Evolutionary conservation across 345 rosid genomes (phyloP).

Genomic region (Alliaria petiolata): DNA sequence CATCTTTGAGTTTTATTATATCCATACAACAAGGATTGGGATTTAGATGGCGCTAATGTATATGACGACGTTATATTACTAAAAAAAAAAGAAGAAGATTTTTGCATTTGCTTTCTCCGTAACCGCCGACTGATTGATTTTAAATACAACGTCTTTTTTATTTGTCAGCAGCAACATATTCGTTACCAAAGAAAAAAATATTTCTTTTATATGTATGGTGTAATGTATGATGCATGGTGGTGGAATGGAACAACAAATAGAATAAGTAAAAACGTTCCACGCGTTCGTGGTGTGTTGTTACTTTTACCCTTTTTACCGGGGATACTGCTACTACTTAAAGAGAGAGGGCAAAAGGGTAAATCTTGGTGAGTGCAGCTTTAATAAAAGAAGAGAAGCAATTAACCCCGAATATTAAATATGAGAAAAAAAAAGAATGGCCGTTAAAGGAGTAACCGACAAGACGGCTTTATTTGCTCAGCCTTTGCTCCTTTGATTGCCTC

Average conservation of each 20-base stretch:
- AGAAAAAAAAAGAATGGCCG: not conserved
- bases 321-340: not conserved
- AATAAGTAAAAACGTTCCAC: too few species aligned
- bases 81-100: too few species aligned
- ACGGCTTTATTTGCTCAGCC: slow-evolving; percentile 19
- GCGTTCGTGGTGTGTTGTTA: too few species aligned
- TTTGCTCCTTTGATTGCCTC: slow-evolving; percentile 33
- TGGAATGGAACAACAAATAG: too few species aligned
- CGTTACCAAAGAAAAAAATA: too few species aligned
- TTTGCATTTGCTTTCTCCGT: not conserved
- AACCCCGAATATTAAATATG: not conserved
- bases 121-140: not conserved
- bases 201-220: too few species aligned
- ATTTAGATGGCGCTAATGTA: too few species aligned
- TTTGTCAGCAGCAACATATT: not conserved
- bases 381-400: slow-evolving; percentile 1
- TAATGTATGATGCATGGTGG: too few species aligned
- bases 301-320: not conserved
- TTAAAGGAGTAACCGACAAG: slow-evolving; percentile 30
- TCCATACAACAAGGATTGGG: not conserved
- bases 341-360: not conserved
- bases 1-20: not conserved
- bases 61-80: too few species aligned
- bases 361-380: not conserved
- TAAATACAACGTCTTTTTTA: too few species aligned